These are phyloP conservation scores for Parachlorella kessleri DNA, from an alignment of 139 green algal genomes.

Conservation along the genomic window DNA sequence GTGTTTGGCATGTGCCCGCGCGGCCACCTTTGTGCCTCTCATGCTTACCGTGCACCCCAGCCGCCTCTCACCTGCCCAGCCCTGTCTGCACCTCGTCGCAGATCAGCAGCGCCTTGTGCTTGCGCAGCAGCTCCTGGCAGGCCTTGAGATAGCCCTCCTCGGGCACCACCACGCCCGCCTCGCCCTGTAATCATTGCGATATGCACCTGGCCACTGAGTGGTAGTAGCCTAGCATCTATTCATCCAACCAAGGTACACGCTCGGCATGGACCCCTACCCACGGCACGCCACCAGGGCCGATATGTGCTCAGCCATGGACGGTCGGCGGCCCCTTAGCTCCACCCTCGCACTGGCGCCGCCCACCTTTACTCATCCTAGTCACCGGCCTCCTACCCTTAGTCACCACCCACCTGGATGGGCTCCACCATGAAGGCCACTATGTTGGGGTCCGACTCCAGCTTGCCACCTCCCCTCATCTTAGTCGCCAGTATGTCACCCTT, in stretches of 20 bases:
- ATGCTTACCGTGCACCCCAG: too few species aligned
- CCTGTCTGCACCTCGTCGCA: slow-evolving; percentile 98
- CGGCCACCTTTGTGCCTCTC: too few species aligned
- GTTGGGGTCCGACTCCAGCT: slow-evolving; percentile 76
- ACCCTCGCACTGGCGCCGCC: too few species aligned
- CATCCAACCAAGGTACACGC: neutral
- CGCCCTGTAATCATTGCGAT: slow-evolving; percentile 68
- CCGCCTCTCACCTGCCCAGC: slow-evolving; percentile 92
- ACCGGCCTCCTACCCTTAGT: too few species aligned
- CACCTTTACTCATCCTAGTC: too few species aligned
- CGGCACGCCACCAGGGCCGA: neutral
- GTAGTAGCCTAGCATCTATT: neutral
- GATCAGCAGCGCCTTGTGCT: slow-evolving; percentile 95
- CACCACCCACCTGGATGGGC: slow-evolving; percentile 85
- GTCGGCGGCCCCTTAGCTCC: too few species aligned
- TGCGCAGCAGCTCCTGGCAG: slow-evolving; percentile 74
- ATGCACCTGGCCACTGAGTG: neutral
- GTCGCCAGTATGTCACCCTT: too few species aligned
- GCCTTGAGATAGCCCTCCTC: slow-evolving; percentile 88
- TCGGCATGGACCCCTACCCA: neutral
- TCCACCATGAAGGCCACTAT: slow-evolving; percentile 98
- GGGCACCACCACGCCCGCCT: slow-evolving; percentile 94
- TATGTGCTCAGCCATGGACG: neutral
- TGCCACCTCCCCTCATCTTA: too few species aligned
- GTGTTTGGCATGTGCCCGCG: too few species aligned